Evolutionary conservation across 208 protist species (phyloP).

Genomic region (Leishmania tropica): DNA sequence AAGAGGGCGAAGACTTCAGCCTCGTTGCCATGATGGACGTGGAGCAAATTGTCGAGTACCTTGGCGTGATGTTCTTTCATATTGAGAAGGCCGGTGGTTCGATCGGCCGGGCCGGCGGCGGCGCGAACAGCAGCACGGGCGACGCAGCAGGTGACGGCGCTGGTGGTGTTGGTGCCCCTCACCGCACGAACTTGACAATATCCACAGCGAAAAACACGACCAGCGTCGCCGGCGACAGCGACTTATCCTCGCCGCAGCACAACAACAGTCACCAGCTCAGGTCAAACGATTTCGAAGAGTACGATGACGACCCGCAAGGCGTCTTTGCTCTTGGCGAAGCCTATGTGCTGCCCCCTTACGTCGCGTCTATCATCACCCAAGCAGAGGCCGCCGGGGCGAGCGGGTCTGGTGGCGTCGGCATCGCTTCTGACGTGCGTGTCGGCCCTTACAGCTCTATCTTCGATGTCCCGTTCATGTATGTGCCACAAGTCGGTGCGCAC

Average conservation of each 20-base stretch:
- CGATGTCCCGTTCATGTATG: constrained; percentile 74
- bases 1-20: constrained; percentile 62
- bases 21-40: constrained; percentile 82
- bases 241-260: constrained; percentile 12
- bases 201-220: constrained; percentile 11
- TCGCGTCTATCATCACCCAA: constrained; percentile 54
- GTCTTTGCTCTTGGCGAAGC: constrained; percentile 40
- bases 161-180: constrained; percentile 4
- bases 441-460: constrained; percentile 78
- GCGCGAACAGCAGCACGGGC: constrained; percentile 7
- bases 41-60: constrained; percentile 83
- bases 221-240: constrained; percentile 13
- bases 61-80: constrained; percentile 81
- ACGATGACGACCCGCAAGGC: constrained; percentile 32
- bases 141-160: not conserved
- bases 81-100: constrained; percentile 52
- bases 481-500: constrained; percentile 64
- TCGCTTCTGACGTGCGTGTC: constrained; percentile 39
- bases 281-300: constrained; percentile 24
- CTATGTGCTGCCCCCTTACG: constrained; percentile 59
- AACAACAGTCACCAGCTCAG: constrained; percentile 17
- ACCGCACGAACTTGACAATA: constrained; percentile 18
- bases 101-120: constrained; percentile 13
- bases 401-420: constrained; percentile 35
- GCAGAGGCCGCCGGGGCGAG: constrained; percentile 38